Evolutionary conservation across 495 filamentous ascomycete species (phyloP), one percentile per base, ranked within the genome.

Genomic region (Pyrenula aspistea): DNA sequence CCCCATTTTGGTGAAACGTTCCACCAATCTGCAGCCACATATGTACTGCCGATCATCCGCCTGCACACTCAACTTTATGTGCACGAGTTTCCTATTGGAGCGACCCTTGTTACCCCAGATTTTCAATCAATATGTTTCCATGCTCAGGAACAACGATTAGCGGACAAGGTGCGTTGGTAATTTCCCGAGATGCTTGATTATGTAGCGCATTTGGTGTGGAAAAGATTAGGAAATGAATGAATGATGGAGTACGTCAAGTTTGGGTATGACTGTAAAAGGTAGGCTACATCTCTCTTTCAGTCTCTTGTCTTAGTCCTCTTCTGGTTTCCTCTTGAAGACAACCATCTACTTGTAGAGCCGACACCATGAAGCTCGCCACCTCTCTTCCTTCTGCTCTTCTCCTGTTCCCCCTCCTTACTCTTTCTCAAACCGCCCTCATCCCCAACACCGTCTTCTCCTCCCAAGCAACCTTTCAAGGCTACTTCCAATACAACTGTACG

Each of bases 401-500:
- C 22, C 15, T 51, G 24, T 36, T 62, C 11, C 12, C 50, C 1
- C 31, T 53, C 23, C 24, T 55, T 12, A 55, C 55, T 21, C 24
- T 49, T 22, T 60, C 64, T n/a, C 58, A 62, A 53, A 70, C 65
- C 20, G 73, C 74, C 19, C 70, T 81, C 10, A 82, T 83, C 54
- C 79, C 79, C 1, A 71, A 59, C 2, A 73, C 76, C 3, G 75
- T 69, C 59, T 81, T 83, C 68, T 69, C 76, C 66, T 76, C 72
- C 0, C 72, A 74, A 48, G 51, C 74, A 21, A 64, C 68, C 56
- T 76, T 83, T 49, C 73, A 78, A 36, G 61, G 71, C 8, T 74
- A 77, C 61, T 83, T 79, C 68, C 63, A 58, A 60, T 78, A 80
- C 68, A 72, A 77, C 65, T 82, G n/a, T n/a, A n/a, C n/a, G n/a